Base-by-base conservation (phyloP, 345 rosid species). In the Tarenaya hassleriana region DNA sequence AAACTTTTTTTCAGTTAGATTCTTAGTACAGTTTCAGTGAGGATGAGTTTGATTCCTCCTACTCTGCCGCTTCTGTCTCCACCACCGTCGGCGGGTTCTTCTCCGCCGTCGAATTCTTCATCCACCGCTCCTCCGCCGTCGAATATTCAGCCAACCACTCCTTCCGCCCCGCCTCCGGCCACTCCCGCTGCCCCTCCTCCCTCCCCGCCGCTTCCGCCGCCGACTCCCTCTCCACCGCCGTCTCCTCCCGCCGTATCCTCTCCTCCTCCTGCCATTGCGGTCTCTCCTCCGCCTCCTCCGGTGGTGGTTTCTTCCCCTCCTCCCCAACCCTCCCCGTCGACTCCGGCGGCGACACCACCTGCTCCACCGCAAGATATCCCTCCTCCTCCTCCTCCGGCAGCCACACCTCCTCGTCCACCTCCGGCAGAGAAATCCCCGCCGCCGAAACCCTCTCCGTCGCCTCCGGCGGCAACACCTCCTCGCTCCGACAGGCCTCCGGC, bases 11-110 rank as follows among this genome's bases (percentile, higher is more conserved):
- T 47, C 10, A 24, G 29, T 34, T 41, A 19, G 48, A 35, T 53
- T 47, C 20, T 7, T 31, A 14, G 29, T 1, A 21, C 10, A 48
- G 27, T 42, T 18, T 40, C 62, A 52, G 34, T 13, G 37, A 67
- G 52, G 41, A 85, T 86, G 88, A 72, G 71, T 67, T 75, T 76
- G 61, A 29, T 67, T 60, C 56, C 71, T 61, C 73, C 84, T 1
- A 10, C 17, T 59, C 74, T 61, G 63, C 82, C 58, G 55, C 50
- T 37, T 68, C 72, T 60, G 35, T 35, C 69, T 16, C 61, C 84
- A 35, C 67, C 77, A n/a, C 20, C 78, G 31, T 55, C 71, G 3
- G 34, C 64, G 38, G 31, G 60, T 45, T 53, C 71, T 8, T 34
- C 60, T 16, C 67, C 77, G 15, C 20, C 78, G 31, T 55, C 71